phyloP scores from a whole-genome alignment of 331 rosid species.

The Telfairia occidentalis region DNA sequence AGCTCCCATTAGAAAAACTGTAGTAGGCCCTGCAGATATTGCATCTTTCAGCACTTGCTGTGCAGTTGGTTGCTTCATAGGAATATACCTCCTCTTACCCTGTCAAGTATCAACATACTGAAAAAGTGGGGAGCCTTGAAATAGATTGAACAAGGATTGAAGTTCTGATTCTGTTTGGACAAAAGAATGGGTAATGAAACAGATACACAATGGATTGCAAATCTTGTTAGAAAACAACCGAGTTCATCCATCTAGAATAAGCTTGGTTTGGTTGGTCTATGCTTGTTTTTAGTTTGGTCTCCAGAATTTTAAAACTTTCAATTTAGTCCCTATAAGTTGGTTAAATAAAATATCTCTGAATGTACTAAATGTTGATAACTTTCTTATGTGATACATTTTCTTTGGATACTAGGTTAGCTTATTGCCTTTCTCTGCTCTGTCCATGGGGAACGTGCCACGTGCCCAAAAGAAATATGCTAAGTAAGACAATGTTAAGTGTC shows the following conservation, averaged over 20 bases:
- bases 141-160: background rate
- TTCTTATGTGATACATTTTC: background rate
- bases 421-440: background rate
- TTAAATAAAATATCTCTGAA: background rate
- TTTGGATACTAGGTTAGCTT: background rate
- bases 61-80: constrained; percentile 52
- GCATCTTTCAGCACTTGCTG: constrained; percentile 75
- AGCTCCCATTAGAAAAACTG: constrained; percentile 45
- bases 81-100: constrained; percentile 59
- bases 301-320: background rate
- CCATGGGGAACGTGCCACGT: background rate
- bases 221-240: background rate
- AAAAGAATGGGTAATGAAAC: background rate
- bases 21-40: constrained; percentile 65
- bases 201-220: background rate
- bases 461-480: background rate
- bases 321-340: background rate
- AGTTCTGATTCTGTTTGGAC: background rate
- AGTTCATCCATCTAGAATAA: background rate
- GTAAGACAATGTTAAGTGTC: no score
- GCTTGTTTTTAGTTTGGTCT: background rate
- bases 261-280: background rate
- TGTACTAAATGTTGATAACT: background rate
- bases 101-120: constrained; percentile 4
- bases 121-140: background rate